Percentiles rank a stretch among this genome's conserved stretches.
Conservation (phyloP, 345 rosid genomes). For the Cardiospermum halicacabum region DNA sequence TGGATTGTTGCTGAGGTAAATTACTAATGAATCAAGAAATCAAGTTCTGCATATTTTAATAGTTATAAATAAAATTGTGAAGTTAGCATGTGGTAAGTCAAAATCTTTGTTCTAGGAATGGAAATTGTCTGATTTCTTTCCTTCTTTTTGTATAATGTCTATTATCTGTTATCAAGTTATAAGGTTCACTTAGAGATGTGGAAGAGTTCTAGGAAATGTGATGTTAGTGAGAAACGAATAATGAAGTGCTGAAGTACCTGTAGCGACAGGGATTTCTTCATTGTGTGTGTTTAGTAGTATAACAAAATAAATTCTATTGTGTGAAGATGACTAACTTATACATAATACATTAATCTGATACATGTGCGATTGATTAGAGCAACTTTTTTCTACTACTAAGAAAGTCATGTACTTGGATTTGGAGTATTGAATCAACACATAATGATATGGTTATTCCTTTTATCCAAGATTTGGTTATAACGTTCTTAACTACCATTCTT, state of each 20-base stretch:
- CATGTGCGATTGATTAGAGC: not conserved
- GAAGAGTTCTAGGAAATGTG: not conserved
- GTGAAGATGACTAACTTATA: not conserved
- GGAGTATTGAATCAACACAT: not conserved
- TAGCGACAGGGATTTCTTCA: not conserved
- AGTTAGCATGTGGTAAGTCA: not conserved
- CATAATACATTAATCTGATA: not conserved
- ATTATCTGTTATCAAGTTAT: not conserved
- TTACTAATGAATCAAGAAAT: not conserved
- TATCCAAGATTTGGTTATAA: not conserved
- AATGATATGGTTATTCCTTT: not conserved
- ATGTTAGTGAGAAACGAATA: constrained; percentile 1
- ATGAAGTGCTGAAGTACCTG: too few species aligned
- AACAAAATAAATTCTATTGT: not conserved
- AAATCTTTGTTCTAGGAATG: not conserved
- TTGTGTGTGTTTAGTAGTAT: not conserved
- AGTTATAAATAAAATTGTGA: not conserved
- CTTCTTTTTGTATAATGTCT: not conserved
- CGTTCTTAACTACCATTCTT: not conserved
- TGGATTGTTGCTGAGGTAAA: constrained; percentile 75
- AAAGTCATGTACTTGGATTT: not conserved
- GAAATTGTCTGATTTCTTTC: not conserved
- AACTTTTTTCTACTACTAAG: not conserved
- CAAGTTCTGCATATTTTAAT: not conserved
- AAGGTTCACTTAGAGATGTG: not conserved